These are phyloP conservation scores for Rostrohypoxylon terebratum DNA, from an alignment of 495 filamentous ascomycete genomes.

Conservation along the genomic window DNA sequence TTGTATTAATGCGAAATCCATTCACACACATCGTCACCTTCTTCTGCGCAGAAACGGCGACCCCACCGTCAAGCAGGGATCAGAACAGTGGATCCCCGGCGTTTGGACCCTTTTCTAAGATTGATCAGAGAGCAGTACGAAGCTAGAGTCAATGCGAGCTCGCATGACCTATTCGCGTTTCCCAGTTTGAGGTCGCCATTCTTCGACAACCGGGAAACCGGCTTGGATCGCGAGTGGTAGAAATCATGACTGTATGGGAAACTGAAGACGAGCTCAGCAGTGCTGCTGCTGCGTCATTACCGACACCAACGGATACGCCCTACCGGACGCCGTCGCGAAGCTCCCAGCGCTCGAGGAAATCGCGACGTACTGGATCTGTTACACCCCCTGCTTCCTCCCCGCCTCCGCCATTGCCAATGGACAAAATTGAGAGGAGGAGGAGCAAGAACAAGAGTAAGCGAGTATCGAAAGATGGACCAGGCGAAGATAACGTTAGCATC, in stretches of 20 bases:
- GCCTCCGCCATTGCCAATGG: conserved; percentile 68
- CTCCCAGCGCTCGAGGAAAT: conserved; percentile 63
- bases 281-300: conserved; percentile 64
- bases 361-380: conserved; percentile 63
- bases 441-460: conserved; percentile 60
- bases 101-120: conserved; percentile 48
- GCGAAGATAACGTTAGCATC: conserved; percentile 79
- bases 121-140: conserved; percentile 42
- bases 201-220: conserved; percentile 40
- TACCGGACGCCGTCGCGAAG: conserved; percentile 70
- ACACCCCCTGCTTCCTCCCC: conserved; percentile 74
- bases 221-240: conserved; percentile 27
- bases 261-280: conserved; percentile 66
- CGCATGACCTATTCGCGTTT: conserved; percentile 29
- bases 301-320: conserved; percentile 74
- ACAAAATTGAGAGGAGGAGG: conserved; percentile 59
- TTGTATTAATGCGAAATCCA: conserved; percentile 46
- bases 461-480: conserved; percentile 66
- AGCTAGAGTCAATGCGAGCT: conserved; percentile 36
- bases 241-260: conserved; percentile 63
- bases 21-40: conserved; percentile 44
- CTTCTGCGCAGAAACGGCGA: conserved; percentile 34
- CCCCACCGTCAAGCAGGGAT: conserved; percentile 45
- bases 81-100: conserved; percentile 28
- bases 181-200: conserved; percentile 26